Base-by-base conservation (phyloP, 192 early-diverging fungal species). In the Lobulomyces angularis region DNA sequence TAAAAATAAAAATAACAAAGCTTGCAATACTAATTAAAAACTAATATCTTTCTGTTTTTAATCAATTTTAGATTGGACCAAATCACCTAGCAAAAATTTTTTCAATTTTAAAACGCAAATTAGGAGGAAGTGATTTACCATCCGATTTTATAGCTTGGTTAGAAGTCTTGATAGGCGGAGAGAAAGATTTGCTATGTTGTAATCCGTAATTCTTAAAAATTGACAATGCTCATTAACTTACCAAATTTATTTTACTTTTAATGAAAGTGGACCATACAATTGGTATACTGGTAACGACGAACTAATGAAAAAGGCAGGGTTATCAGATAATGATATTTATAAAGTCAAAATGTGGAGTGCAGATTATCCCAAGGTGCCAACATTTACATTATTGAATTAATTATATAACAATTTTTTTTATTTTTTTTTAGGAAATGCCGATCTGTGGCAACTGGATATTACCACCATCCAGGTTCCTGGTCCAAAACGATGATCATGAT, bases 321-420 rank as follows among this genome's bases (percentile, higher is more conserved):
- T 55, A 7, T 41, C 39, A 26, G 11, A 26, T 25, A 27, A 14
- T 9, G 53, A 55, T 24, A 45, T 55, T 9, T 11, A 14, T 14
- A 56, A 55, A 30, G 21, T 55, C 37, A 53, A 55, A 32, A 55
- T 55, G 19, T 55, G 53, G 53, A 23, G 18, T 9, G 24, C 21
- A 16, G 53, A 55, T 33, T 55, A 55, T 45, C 53, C 53, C 17
- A 53, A 55, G 29, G 53, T 53, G 31, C 26, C 44, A 21, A 47
- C 53, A 14, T 21, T 37, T 18, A 53, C 48, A 12, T 32, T 32
- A 12, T 32, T n/a, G n/a, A n/a, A 16, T 16, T 32, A 12, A 12
- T 32, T 12, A 32, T 32, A 12, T 12, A 12, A 32, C 12, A 32
- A 16, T 32, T 32, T 32, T 12, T 32, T 32, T 16, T 16, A 32